Evolutionary conservation across 2,329 filamentous ascomycete genomes (phyloP).

Genomic region (Hypomyces rosellus): DNA sequence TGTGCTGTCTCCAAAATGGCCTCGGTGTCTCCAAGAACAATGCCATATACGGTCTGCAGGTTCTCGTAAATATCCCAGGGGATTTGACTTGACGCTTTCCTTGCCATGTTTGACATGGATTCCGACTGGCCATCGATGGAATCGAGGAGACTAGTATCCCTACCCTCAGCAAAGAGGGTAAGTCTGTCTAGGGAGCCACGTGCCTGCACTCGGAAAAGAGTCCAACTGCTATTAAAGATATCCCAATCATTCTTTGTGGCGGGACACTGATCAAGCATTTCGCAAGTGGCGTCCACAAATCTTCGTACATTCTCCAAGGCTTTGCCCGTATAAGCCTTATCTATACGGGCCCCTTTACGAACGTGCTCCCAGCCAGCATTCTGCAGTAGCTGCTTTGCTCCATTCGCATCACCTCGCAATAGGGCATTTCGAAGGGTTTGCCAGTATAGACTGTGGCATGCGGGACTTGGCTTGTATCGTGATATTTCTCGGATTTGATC

Average conservation of each 20-base stretch:
- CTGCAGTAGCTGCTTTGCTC: slow-evolving; percentile 61
- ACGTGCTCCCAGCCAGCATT: slow-evolving; percentile 75
- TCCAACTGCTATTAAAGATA: slow-evolving; percentile 75
- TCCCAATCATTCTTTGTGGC: slow-evolving; percentile 70
- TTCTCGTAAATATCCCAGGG: slow-evolving; percentile 89
- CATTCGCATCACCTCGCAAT: slow-evolving; percentile 66
- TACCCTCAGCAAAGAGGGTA: slow-evolving; percentile 72
- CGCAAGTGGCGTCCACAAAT: slow-evolving; percentile 61
- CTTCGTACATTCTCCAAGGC: slow-evolving; percentile 74
- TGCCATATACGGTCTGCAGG: slow-evolving; percentile 71
- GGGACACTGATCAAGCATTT: slow-evolving; percentile 68
- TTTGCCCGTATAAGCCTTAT: slow-evolving; percentile 63
- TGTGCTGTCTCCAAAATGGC: slow-evolving; percentile 72
- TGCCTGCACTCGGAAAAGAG: slow-evolving; percentile 71
- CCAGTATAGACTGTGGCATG: slow-evolving; percentile 76
- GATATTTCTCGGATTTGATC: slow-evolving; percentile 61
- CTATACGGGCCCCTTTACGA: slow-evolving; percentile 57
- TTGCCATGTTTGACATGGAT: slow-evolving; percentile 57
- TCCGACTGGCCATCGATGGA: slow-evolving; percentile 32
- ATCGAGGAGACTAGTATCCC: slow-evolving; percentile 40
- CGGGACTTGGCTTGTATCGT: slow-evolving; percentile 62
- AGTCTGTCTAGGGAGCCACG: slow-evolving; percentile 63
- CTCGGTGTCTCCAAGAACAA: slow-evolving; percentile 68
- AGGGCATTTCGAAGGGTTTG: slow-evolving; percentile 69
- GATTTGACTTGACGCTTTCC: slow-evolving; percentile 78